Base-by-base conservation (phyloP, 768 basidiomycete species). In the Rhizopogon salebrosus region DNA sequence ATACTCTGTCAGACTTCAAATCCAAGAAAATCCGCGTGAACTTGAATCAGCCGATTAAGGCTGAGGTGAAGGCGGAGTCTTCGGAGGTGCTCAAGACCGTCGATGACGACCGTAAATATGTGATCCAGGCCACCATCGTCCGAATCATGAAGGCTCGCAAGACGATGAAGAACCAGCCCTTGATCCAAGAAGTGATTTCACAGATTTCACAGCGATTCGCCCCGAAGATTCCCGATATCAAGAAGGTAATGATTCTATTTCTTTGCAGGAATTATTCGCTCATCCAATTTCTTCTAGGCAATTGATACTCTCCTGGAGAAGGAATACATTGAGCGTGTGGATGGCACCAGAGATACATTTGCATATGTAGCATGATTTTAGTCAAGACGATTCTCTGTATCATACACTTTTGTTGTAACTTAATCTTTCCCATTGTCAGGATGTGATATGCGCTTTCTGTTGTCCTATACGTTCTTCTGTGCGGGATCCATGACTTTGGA, bases 141-240 rank as follows among this genome's bases (percentile, higher is more conserved):
- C 85, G 92, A 48, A 91, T 95, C 67, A 94, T 95, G 93, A 95
- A 95, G 72, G 90, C 91, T 24, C 83, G 92, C 34, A 93, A 93
- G 80, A 89, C 86, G 55, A 87, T 94, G 85, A 94, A 93, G 79
- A 92, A 92, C 71, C 91, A 94, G 63, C 77, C 84, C 1, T 69
- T 95, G 60, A 92, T 95, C 58, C 86, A 87, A 63, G 93, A 95
- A 64, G 91, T 93, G 56, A 89, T 92, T 59, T 85, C 87, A 11
- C 89, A 93, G 68, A 89, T 94, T 59, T 85, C 89, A 7, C 81
- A 87, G 60, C 80, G 92, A 48, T 95, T 94, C 69, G 81, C 88
- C 9, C 95, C 95, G 22, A 93, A 92, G 75, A 89, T 98, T 50
- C 86, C 91, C 2, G 94, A 97, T 65, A 94, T 98, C 73, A 98